Conservation (phyloP, 768 basidiomycete species). For the Leccinum incarnatum region DNA sequence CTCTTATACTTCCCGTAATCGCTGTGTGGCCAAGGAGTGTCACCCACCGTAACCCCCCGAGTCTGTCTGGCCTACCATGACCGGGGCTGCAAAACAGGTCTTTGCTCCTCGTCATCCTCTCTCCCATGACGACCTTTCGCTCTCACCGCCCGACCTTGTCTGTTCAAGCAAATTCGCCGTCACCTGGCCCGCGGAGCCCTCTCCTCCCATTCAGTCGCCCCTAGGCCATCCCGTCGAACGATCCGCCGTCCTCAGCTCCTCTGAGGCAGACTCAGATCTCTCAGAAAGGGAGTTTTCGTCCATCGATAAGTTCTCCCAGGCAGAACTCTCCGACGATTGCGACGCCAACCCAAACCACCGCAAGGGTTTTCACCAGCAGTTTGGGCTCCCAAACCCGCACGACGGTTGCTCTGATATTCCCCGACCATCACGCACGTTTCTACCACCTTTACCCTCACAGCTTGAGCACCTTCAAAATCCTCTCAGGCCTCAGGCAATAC, state of each 20-base stretch:
- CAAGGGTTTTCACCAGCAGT: conserved; percentile 25
- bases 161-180: conserved; percentile 57
- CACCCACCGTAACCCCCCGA: conserved; percentile 3
- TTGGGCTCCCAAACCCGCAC: conserved; percentile 13
- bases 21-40: conserved; percentile 12
- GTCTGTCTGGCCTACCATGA: conserved; percentile 17
- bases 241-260: conserved; percentile 42
- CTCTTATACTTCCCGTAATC: conserved; percentile 6
- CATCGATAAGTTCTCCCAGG: conserved; percentile 30
- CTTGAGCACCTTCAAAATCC: conserved; percentile 77
- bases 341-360: conserved; percentile 27
- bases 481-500: conserved; percentile 32
- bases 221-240: conserved; percentile 17
- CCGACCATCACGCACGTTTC: conserved; percentile 71
- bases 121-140: conserved; percentile 40
- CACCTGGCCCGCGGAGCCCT: conserved; percentile 51
- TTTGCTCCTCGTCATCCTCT: conserved; percentile 54
- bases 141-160: conserved; percentile 41
- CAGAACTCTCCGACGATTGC: conserved; percentile 33
- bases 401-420: conserved; percentile 38
- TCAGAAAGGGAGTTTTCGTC: conserved; percentile 44
- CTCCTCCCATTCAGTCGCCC: conserved; percentile 39
- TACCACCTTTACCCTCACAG: conserved; percentile 77
- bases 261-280: conserved; percentile 49
- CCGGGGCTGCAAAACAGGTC: conserved; percentile 29